Evolutionary conservation across 2,329 filamentous ascomycete species (phyloP), one percentile per base, ranked within the genome.

Genomic region (Calonectria hawksworthii): DNA sequence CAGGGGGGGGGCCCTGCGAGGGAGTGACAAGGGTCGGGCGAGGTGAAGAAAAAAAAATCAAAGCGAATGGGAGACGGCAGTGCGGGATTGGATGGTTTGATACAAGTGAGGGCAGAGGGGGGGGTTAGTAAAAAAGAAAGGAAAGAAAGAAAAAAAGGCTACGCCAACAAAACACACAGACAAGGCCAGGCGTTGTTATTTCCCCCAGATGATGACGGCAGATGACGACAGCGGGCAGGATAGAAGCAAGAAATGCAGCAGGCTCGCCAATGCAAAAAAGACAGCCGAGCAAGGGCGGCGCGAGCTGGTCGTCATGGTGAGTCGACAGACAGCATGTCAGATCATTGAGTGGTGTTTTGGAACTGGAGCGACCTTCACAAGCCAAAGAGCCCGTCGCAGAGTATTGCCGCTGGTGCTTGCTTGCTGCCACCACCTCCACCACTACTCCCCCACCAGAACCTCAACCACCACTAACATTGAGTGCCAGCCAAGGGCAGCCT

Each of bases 301-400:
- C 32, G 14, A 26, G 28, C 44, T 52, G 54, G 67, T 70, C 68
- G 68, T 64, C 68, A 63, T 38, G 68, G 68, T 70, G 68, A 70
- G 56, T 32, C 18, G 38, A 7, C 38, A 61, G 38, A 7, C 38
- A 61, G 36, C 54, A 36, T 61, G 56, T 61, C 56, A 61, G 56
- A 61, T 61, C 56, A 61, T 61, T 16, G 14, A 26, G 34, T 61
- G 56, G 56, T 61, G 56, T 61, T 61, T 61, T 21, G 28, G 44
- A 47, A 8, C 56, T 38, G 32, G 32, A 26, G 30, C 30, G 30
- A 8, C 36, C 56, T 61, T 61, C 56, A 61, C 56, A 61, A 38
- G 56, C 56, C 56, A 61, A n/a, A 47, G 9, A 47, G 44, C n/a
- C n/a, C n/a, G n/a, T 47, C 44, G n/a, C 44, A 47, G 44, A 10